Evolutionary conservation across 2,329 filamentous ascomycete genomes (phyloP).

Genomic region (Cadophora gregata): DNA sequence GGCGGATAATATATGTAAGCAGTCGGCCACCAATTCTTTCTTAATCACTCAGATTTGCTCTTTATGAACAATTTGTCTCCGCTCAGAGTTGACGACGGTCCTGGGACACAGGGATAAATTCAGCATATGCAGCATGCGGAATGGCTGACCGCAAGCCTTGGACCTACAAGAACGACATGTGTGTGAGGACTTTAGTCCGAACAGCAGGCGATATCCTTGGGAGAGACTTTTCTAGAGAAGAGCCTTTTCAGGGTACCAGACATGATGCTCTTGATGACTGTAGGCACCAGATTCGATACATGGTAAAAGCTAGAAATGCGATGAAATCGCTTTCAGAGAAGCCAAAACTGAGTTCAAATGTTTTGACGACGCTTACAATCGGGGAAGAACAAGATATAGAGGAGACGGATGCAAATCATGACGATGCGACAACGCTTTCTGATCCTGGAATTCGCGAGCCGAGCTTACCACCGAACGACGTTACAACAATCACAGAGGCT

Average conservation of each 20-base stretch:
- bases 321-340: constrained; percentile 4
- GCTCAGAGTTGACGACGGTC: background rate
- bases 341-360: background rate
- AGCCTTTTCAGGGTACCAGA: constrained; percentile 17
- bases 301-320: constrained; percentile 27
- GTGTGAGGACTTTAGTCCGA: constrained; percentile 29
- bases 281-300: constrained; percentile 29
- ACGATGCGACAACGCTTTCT: background rate
- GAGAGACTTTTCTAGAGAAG: constrained; percentile 19
- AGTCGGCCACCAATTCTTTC: background rate
- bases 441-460: background rate
- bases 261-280: constrained; percentile 34
- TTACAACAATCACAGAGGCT: background rate
- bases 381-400: background rate
- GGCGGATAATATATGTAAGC: constrained; percentile 29
- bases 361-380: background rate
- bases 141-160: constrained; percentile 25
- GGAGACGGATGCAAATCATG: background rate
- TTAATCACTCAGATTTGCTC: background rate
- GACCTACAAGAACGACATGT: constrained; percentile 32
- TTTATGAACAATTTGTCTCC: no score
- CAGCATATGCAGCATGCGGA: constrained; percentile 26
- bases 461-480: background rate
- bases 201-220: constrained; percentile 19
- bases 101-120: constrained; percentile 21